These are phyloP conservation scores for Aspergillus sp. DNA, from an alignment of 2,329 filamentous ascomycete genomes.

Conservation along the genomic window DNA sequence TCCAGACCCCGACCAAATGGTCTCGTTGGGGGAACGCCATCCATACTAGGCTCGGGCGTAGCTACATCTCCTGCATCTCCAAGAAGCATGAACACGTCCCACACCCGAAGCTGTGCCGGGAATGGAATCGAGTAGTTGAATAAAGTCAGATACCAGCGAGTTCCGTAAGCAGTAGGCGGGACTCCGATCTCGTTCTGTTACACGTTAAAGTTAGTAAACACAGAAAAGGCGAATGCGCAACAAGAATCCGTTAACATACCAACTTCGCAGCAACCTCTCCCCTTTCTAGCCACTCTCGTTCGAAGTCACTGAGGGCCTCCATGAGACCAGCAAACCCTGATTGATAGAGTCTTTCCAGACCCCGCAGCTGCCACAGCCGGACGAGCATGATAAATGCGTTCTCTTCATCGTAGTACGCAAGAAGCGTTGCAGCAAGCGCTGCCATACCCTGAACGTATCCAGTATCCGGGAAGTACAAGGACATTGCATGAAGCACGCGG, in stretches of 20 bases:
- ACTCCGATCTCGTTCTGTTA: conserved; percentile 69
- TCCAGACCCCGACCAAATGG: conserved; percentile 66
- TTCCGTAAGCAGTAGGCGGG: conserved; percentile 87
- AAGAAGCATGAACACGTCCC: conserved; percentile 96
- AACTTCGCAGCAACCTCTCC: conserved; percentile 77
- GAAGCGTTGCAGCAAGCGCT: conserved; percentile 79
- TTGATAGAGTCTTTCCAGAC: conserved; percentile 77
- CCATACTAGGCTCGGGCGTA: conserved; percentile 8
- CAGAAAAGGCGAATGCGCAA: background rate
- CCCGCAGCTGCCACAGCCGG: conserved; percentile 85
- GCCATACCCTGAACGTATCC: conserved; percentile 99
- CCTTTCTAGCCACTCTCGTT: conserved; percentile 72
- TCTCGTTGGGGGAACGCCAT: conserved; percentile 30
- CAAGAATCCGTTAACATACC: conserved; percentile 49
- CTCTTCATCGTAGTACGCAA: conserved; percentile 97
- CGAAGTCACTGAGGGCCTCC: conserved; percentile 78
- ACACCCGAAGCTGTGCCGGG: conserved; percentile 85
- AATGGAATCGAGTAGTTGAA: conserved; percentile 98
- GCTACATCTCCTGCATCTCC: conserved; percentile 54
- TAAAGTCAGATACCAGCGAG: conserved; percentile 92
- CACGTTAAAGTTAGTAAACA: conserved; percentile 2
- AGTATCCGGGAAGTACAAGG: conserved; percentile 82
- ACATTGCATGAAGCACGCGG: conserved; percentile 84
- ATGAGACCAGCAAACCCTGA: conserved; percentile 83
- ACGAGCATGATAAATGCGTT: conserved; percentile 92